These are phyloP conservation scores for Fusarium sp. DNA, from an alignment of 2,329 filamentous ascomycete species.

Conservation along the genomic window DNA sequence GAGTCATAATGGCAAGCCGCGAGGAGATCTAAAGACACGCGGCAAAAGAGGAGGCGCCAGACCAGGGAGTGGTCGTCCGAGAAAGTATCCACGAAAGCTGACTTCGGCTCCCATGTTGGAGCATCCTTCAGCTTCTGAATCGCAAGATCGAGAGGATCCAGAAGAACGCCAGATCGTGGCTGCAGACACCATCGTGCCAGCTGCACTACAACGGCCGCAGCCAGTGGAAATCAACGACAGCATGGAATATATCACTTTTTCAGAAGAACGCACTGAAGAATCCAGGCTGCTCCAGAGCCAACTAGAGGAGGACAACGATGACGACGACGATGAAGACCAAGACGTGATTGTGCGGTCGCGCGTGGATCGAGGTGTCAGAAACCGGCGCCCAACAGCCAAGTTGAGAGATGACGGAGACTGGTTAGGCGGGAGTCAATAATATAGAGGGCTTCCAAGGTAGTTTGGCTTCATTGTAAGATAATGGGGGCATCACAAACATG, in stretches of 20 bases:
- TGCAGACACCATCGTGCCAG: constrained; percentile 19
- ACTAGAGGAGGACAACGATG: constrained; percentile 41
- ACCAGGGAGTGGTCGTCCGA: constrained; percentile 52
- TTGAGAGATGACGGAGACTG: constrained; percentile 47
- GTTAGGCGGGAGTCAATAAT: constrained; percentile 21
- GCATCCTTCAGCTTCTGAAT: not conserved
- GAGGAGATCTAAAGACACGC: constrained; percentile 43
- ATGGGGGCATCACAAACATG: not conserved
- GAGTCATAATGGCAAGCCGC: constrained; percentile 22
- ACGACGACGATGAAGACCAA: constrained; percentile 44
- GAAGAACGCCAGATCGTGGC: constrained; percentile 22
- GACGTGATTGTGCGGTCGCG: constrained; percentile 44
- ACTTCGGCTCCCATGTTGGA: not conserved
- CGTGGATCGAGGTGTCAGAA: constrained; percentile 41
- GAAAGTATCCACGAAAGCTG: constrained; percentile 49
- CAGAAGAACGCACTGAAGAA: constrained; percentile 39
- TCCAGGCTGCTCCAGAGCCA: constrained; percentile 19
- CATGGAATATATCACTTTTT: constrained; percentile 45
- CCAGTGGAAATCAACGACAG: constrained; percentile 14
- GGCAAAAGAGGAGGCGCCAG: constrained; percentile 52
- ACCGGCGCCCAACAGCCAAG: constrained; percentile 49
- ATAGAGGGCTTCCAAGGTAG: not conserved
- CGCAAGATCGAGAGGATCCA: constrained; percentile 12
- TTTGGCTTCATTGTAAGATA: constrained; percentile 12
- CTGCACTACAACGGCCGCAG: not conserved